Evolutionary conservation across 2,329 filamentous ascomycete species (phyloP), one percentile per base, ranked within the genome.

Genomic region (Knufia fluminis): DNA sequence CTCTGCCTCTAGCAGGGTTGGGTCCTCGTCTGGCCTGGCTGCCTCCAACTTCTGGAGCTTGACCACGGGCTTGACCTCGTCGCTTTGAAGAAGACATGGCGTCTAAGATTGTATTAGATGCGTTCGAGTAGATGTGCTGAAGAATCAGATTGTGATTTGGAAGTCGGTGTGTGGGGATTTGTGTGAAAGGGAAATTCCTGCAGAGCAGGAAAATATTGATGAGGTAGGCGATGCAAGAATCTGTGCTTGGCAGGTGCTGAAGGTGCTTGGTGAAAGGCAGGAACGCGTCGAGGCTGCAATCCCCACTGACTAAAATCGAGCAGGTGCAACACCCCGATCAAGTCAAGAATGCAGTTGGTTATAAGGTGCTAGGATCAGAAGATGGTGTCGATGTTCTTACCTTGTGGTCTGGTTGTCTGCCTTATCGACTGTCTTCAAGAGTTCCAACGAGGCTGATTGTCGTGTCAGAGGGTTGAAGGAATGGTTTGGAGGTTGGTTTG

Each of bases 21-120:
- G 64, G 53, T 53, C 67, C 62, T 57, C 70, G 70, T 6, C 62
- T 52, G 19, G 55, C 54, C 7, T 58, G 59, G 12, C 60, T 59
- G 49, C 70, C 67, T 39, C 60, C 49, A 2, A 57, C 55, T 20
- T 65, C 66, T 41, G 68, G 42, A 35, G 54, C 52, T 19, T 55
- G 53, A 35, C 56, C 57, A 46, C 54, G 54, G 28, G 46, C 36
- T 24, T 49, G 46, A 33, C 56, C 55, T 33, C 58, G 53, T 40
- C 53, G 49, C 36, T 53, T 49, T 14, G 56, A 50, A 12, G 56
- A 50, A 12, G 57, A 59, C 58, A 60, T 60, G 19, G 31, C 51
- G 33, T 24, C 41, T 40, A 28, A 24, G 14, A 33, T 32, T 23
- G 41, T 54, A 40, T 40, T 24, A 40, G 46, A 36, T 36, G 33